These are phyloP conservation scores for Pichia terricola DNA, from an alignment of 1,139 yeast genomes.

Conservation along the genomic window DNA sequence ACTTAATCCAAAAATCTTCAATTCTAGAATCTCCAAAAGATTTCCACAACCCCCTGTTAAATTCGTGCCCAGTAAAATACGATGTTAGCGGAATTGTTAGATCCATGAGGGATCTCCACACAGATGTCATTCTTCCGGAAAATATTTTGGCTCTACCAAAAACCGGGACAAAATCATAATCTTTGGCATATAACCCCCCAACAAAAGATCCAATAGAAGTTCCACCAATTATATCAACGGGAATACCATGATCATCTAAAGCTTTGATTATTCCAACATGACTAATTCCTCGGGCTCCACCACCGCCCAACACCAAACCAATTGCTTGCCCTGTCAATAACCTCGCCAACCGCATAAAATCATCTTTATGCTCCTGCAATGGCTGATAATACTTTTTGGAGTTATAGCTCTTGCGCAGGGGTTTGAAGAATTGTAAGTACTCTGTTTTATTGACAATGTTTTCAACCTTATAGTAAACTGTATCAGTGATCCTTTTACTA, in stretches of 20 bases:
- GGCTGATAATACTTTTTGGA: conserved; percentile 32
- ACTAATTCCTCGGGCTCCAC: conserved; percentile 93
- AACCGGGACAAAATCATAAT: conserved; percentile 82
- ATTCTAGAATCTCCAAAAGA: conserved; percentile 85
- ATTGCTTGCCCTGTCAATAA: conserved; percentile 87
- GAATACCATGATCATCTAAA: conserved; percentile 87
- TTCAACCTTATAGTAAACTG: conserved; percentile 20
- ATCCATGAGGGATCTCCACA: conserved; percentile 80
- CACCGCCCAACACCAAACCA: conserved; percentile 92
- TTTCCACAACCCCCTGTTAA: conserved; percentile 94
- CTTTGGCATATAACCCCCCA: conserved; percentile 90
- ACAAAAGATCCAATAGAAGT: conserved; percentile 94
- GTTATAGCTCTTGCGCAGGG: too few species aligned
- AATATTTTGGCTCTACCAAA: conserved; percentile 86
- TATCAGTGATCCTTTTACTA: conserved; percentile 18
- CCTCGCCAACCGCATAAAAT: conserved; percentile 81
- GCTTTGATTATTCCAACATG: conserved; percentile 92
- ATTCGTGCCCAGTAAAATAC: conserved; percentile 93
- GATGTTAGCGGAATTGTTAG: conserved; percentile 90
- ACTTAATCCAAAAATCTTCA: conserved; percentile 92
- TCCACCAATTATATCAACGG: conserved; percentile 90
- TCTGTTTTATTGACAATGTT: conserved; percentile 24
- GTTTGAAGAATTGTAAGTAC: conserved; percentile 17
- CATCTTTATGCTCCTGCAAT: conserved; percentile 64
- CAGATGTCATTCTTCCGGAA: conserved; percentile 68